Evolutionary conservation across 2,329 filamentous ascomycete genomes (phyloP), one percentile per base, ranked within the genome.

Genomic region (Alternaria gaisen): DNA sequence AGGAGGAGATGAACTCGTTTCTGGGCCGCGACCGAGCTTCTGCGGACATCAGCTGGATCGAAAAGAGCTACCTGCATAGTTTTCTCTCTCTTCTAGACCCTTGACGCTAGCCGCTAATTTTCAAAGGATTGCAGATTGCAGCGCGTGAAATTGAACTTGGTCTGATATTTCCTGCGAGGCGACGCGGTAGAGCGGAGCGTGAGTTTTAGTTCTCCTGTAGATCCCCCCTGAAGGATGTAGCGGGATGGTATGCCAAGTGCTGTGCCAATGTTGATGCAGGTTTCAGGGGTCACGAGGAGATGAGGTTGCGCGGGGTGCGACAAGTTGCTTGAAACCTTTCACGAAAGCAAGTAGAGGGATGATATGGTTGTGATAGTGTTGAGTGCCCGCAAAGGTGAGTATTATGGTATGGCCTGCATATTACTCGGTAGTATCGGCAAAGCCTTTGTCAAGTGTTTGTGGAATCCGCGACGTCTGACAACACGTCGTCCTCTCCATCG

Each of bases 141-240:
- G 34, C 41, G 34, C 20, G 30, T 36, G 46, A 50, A 50, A 50
- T 50, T 50, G 32, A 36, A 14, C 5, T 36, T 36, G 32, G 32
- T 36, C 32, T 36, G 11, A 36, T 36, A 6, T 16, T 36, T 36
- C 14, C 16, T 41, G 14, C 16, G 36, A 50, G 46, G 34, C 32
- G 30, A 50, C 46, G 46, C 14, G 22, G 20, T 34, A 34, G 48
- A 48, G 36, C 34, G 30, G 38, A 55, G 54, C 51, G 55, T 51
- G 43, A 46, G 57, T 38, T 34, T 40, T 51, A 4, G 32, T 50
- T 22, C 51, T 60, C 53, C 53, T 61, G 61, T 61, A 61, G 61
- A 64, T 63, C 60, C 56, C 60, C 63, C 62, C 62, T 57, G 55
- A 28, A 16, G 41, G 53, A 26, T 55, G 56, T 43, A 24, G 44